Evolutionary conservation across 2,329 filamentous ascomycete species (phyloP).

Genomic region (Sphaceloma murrayae): DNA sequence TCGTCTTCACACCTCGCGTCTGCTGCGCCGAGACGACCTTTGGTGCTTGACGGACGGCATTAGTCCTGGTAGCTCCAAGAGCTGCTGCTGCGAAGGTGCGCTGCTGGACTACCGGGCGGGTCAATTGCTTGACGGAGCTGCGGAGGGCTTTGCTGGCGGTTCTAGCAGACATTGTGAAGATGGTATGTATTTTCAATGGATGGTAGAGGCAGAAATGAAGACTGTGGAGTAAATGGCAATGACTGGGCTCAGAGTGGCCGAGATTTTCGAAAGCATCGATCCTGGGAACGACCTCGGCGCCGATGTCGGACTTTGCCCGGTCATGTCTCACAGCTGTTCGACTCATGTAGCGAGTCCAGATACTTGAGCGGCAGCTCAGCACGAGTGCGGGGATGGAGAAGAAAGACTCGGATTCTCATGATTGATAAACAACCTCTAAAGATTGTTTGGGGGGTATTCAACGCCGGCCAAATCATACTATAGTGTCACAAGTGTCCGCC

Average conservation of each 20-base stretch:
- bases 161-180: conserved; percentile 62
- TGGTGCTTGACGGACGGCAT: conserved; percentile 33
- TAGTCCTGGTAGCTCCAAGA: conserved; percentile 39
- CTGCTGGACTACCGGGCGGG: conserved; percentile 40
- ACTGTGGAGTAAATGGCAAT: conserved; percentile 14
- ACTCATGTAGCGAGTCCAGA: no score
- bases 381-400: no score
- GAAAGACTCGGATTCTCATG: no score
- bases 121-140: conserved; percentile 47
- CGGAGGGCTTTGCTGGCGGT: conserved; percentile 56
- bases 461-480: no score
- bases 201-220: neutral
- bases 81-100: conserved; percentile 52
- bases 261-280: conserved; percentile 12
- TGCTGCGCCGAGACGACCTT: conserved; percentile 49
- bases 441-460: no score
- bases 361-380: no score
- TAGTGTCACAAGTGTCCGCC: no score
- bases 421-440: no score
- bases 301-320: conserved; percentile 8
- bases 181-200: neutral
- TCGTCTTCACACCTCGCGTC: conserved; percentile 87
- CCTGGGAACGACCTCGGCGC: conserved; percentile 14
- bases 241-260: conserved; percentile 13
- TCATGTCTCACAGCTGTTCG: conserved; percentile 1